Conservation (phyloP, 2,329 filamentous ascomycete genomes). For the Botryotinia convoluta region DNA sequence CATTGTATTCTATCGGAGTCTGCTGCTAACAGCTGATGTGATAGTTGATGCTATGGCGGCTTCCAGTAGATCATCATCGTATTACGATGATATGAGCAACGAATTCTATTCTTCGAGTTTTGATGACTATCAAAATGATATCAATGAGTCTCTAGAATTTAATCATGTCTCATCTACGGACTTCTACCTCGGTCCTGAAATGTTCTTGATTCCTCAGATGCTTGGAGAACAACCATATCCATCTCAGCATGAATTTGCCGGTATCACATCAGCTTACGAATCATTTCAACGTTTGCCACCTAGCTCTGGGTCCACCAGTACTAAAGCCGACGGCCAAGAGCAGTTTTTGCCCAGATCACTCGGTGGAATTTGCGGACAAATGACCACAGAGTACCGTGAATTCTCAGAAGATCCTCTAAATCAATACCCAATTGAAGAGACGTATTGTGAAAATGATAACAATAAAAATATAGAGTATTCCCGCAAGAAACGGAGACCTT, state of each 20-base stretch:
- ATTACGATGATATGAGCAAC: constrained; percentile 1
- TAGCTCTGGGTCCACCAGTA: background rate
- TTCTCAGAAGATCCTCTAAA: background rate
- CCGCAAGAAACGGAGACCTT: background rate
- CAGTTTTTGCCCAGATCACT: background rate
- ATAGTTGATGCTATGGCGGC: constrained; percentile 2
- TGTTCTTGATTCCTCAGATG: constrained; percentile 7
- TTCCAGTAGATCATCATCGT: background rate
- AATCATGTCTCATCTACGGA: background rate
- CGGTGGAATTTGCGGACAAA: background rate
- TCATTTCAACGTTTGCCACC: background rate
- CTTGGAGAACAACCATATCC: background rate
- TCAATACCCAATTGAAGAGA: background rate
- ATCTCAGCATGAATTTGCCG: background rate
- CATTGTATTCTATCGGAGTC: background rate
- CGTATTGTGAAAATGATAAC: background rate
- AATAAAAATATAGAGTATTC: background rate
- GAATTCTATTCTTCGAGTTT: constrained; percentile 5
- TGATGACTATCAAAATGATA: constrained; percentile 1
- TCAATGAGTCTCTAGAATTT: constrained; percentile 3
- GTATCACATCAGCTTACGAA: background rate
- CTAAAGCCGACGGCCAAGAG: background rate
- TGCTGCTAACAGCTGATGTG: background rate
- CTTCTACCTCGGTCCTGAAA: constrained; percentile 14
- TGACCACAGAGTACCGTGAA: background rate